These are phyloP conservation scores for Ambispora gerdemannii DNA, from an alignment of 192 early-diverging fungal species.

Conservation along the genomic window DNA sequence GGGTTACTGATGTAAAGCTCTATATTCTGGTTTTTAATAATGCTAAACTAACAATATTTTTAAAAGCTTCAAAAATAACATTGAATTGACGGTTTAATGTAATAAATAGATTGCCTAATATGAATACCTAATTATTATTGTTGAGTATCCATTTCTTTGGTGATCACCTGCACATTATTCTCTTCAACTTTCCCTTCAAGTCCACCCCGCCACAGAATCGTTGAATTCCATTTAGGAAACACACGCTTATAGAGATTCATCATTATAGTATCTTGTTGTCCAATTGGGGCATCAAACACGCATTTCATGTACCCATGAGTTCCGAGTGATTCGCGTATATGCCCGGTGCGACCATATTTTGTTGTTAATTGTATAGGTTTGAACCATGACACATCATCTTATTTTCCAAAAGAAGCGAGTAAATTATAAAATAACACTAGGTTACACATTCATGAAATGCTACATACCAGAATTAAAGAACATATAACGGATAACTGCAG, in stretches of 20 bases:
- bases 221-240: conserved; percentile 95
- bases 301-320: conserved; percentile 98
- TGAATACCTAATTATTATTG: too few species aligned
- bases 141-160: not conserved
- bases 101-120: too few species aligned
- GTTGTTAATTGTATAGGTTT: conserved; percentile 91
- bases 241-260: conserved; percentile 96
- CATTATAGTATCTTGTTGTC: conserved; percentile 92
- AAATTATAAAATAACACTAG: not conserved
- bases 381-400: conserved; percentile 90
- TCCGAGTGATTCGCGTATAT: conserved; percentile 90
- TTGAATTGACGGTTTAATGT: too few species aligned
- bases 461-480: conserved; percentile 87
- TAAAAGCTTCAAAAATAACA: too few species aligned
- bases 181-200: conserved; percentile 13
- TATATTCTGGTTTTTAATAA: too few species aligned
- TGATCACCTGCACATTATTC: not conserved
- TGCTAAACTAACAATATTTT: too few species aligned
- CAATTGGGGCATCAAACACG: conserved; percentile 83
- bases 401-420: not conserved
- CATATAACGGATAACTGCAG: conserved; percentile 94
- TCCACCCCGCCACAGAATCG: conserved; percentile 42
- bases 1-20: too few species aligned
- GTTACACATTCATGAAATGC: too few species aligned
- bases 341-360: conserved; percentile 87